These are phyloP conservation scores for Carallia brachiata DNA, from an alignment of 345 rosid genomes.

Conservation along the genomic window DNA sequence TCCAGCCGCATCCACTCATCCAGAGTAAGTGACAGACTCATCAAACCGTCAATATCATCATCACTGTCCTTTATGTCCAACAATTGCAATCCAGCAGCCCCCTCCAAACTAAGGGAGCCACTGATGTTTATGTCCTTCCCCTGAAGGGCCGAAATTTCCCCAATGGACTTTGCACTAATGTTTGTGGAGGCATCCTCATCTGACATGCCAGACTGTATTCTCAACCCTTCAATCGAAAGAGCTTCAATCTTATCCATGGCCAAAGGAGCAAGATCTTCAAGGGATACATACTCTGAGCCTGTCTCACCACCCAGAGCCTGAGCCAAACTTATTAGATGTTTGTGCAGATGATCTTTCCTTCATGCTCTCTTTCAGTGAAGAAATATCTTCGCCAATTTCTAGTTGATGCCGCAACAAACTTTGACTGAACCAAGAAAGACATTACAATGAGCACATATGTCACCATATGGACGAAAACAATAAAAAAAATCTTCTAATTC, in stretches of 20 bases:
- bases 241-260: conserved; percentile 99
- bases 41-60: conserved; percentile 66
- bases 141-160: conserved; percentile 69
- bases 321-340: conserved; percentile 34
- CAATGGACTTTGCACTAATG: conserved; percentile 61
- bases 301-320: conserved; percentile 40
- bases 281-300: conserved; percentile 73
- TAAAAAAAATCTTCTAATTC: conserved; percentile 8
- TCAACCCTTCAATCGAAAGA: conserved; percentile 89
- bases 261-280: conserved; percentile 95
- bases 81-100: conserved; percentile 84
- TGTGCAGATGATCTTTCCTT: conserved; percentile 39
- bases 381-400: conserved; percentile 33
- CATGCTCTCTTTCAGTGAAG: conserved; percentile 31
- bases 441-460: conserved; percentile 13
- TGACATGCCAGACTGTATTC: conserved; percentile 88
- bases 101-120: conserved; percentile 71
- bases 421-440: conserved; percentile 43
- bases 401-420: conserved; percentile 37
- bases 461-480: conserved; percentile 1
- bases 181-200: conserved; percentile 70
- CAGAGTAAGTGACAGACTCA: conserved; percentile 85
- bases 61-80: conserved; percentile 57
- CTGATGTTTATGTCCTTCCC: conserved; percentile 57
- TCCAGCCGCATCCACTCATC: conserved; percentile 94